These are phyloP conservation scores for Mycena rebaudengoi DNA, from an alignment of 768 basidiomycete genomes.

Conservation along the genomic window DNA sequence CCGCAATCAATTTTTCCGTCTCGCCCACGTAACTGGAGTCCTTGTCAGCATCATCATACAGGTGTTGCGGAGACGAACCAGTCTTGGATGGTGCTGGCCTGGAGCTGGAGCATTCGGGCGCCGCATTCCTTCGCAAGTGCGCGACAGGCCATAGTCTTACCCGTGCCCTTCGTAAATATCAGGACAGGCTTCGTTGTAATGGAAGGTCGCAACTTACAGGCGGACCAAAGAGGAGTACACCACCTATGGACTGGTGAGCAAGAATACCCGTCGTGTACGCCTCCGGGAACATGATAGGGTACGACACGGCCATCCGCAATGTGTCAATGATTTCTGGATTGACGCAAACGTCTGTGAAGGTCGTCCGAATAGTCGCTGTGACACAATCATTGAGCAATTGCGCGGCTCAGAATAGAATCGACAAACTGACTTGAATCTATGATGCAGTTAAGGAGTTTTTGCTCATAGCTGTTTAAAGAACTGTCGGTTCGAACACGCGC, in stretches of 20 bases:
- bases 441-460: neutral
- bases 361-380: neutral
- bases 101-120: neutral
- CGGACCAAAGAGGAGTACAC: slow-evolving; percentile 72
- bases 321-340: neutral
- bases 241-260: slow-evolving; percentile 39
- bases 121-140: neutral
- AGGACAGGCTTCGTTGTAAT: too few relatives aligned
- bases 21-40: neutral
- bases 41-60: too few relatives aligned
- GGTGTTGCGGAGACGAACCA: too few relatives aligned
- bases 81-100: too few relatives aligned
- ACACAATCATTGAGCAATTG: neutral
- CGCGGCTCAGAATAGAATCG: too few relatives aligned
- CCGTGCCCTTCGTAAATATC: too few relatives aligned
- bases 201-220: too few relatives aligned
- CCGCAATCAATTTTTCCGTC: neutral
- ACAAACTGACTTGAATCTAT: neutral
- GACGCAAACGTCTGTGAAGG: neutral
- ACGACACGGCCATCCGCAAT: neutral
- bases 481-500: neutral
- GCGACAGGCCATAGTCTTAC: slow-evolving; percentile 61
- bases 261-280: neutral
- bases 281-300: neutral
- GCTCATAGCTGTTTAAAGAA: neutral